Base-by-base conservation (phyloP, 2,329 filamentous ascomycete genomes). In the Pseudogymnoascus sp. region DNA sequence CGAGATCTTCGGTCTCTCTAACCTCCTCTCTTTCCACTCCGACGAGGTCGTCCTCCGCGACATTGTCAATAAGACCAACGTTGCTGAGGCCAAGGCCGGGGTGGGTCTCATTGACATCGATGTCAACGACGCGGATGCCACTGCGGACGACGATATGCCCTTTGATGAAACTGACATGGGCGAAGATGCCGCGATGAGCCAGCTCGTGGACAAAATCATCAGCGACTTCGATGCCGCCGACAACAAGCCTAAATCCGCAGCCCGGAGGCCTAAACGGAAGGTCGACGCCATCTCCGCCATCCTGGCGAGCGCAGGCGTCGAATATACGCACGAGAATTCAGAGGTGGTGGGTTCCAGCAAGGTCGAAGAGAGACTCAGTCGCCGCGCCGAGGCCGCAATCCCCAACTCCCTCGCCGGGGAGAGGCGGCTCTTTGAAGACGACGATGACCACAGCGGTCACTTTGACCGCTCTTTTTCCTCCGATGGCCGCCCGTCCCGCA, bases 41-140 rank as follows among this genome's bases (percentile, higher is more conserved):
- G 85, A 93, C 67, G 89, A 89, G 65, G 84, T 96, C 11, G 82
- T 97, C 12, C 82, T 97, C 4, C 85, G 90, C n/a, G 91, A 97
- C 63, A 97, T 99, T 69, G 91, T 99, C 70, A 96, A 97, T 79
- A 96, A 97, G 76, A 97, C 95, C 28, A 99, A 99, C 71, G 87
- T 99, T 61, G 95, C 95, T 3, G 95, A 99, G 77, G 91, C 91
- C 44, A 90, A 88, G 72, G 91, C 89, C 0, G 93, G 92, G 0
- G 89, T 97, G 8, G 83, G 85, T 28, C 85, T 97, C 31, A 81
- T 88, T n/a, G 88, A 90, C 62, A 82, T 96, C 16, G 86, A 96
- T 65, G 82, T 82, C 0, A 79, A 78, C 5, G 79, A 83, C 50
- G 59, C 36, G 14, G 59, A 60, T 2, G 10, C 50, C 16, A 14